Percentiles rank a stretch among this genome's conserved stretches.
Evolutionary conservation across 2,329 filamentous ascomycete species (phyloP).

Genomic region (Ophiocordyceps camponoti-rufipedis): DNA sequence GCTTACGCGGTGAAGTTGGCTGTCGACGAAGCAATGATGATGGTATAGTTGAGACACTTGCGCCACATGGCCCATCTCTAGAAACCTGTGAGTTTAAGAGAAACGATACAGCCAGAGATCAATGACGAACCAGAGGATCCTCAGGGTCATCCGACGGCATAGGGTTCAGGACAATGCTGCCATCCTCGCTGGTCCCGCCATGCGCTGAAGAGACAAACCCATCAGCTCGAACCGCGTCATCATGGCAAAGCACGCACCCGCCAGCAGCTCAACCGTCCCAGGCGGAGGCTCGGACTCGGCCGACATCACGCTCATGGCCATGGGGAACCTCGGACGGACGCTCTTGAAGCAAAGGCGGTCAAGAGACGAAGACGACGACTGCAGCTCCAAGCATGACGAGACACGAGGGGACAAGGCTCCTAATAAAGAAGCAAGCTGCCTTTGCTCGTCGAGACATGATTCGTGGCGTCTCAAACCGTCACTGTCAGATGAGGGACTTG

Average conservation of each 20-base stretch:
- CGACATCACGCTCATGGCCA: background rate
- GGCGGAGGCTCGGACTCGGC: background rate
- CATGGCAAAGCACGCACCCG: background rate
- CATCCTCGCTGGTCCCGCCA: background rate
- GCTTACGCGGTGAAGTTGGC: background rate
- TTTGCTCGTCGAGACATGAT: no score
- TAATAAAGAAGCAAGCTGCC: no score
- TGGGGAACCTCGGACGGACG: background rate
- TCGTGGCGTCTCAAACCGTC: no score
- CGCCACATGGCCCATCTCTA: conserved; percentile 1
- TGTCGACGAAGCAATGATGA: background rate
- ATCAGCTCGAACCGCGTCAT: background rate
- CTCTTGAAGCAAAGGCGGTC: no score
- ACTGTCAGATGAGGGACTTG: background rate
- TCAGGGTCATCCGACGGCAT: background rate
- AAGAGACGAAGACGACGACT: no score
- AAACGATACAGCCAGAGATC: no score
- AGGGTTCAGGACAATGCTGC: background rate
- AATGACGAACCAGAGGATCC: conserved; percentile 1
- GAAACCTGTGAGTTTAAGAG: no score
- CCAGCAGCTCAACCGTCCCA: background rate
- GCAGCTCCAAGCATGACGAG: no score
- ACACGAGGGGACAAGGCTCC: no score
- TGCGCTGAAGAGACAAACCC: background rate
- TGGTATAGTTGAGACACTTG: background rate